These are phyloP conservation scores for Debaryomyces udenii DNA, from an alignment of 1,139 yeast genomes.

Conservation along the genomic window DNA sequence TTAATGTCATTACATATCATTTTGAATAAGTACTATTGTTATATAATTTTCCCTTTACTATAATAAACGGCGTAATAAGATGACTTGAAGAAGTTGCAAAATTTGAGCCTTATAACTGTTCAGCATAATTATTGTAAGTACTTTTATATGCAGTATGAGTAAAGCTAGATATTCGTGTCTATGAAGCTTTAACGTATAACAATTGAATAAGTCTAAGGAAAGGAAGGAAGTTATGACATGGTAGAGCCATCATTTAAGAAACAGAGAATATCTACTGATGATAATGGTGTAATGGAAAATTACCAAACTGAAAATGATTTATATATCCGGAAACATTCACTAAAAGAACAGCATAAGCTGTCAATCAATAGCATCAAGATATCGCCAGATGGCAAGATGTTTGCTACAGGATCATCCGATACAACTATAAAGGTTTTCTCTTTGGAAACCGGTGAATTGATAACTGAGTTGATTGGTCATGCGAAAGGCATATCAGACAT, in stretches of 20 bases:
- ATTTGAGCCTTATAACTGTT: not conserved
- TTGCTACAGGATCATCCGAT: conserved; percentile 59
- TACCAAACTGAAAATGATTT: conserved; percentile 7
- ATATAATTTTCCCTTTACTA: too few species aligned
- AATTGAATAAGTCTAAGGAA: too few species aligned
- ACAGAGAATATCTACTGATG: conserved; percentile 3
- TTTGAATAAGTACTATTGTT: too few species aligned
- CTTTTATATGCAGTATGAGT: not conserved
- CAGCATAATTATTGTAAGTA: not conserved
- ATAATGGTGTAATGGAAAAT: not conserved
- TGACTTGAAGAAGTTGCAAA: not conserved
- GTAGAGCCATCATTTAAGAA: conserved; percentile 12
- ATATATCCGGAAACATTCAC: conserved; percentile 8
- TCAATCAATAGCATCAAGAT: conserved; percentile 53
- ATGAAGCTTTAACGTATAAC: too few species aligned
- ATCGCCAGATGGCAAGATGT: conserved; percentile 62
- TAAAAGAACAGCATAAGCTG: conserved; percentile 7
- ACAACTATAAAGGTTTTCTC: conserved; percentile 31
- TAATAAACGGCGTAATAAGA: too few species aligned
- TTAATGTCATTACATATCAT: too few species aligned
- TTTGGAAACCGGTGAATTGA: conserved; percentile 19
- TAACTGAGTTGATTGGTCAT: conserved; percentile 60
- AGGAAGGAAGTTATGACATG: conserved; percentile 8
- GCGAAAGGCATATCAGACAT: conserved; percentile 69
- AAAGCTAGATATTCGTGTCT: too few species aligned